phyloP scores from a whole-genome alignment of 208 protist genomes.

The Angomonas ambiguus region DNA sequence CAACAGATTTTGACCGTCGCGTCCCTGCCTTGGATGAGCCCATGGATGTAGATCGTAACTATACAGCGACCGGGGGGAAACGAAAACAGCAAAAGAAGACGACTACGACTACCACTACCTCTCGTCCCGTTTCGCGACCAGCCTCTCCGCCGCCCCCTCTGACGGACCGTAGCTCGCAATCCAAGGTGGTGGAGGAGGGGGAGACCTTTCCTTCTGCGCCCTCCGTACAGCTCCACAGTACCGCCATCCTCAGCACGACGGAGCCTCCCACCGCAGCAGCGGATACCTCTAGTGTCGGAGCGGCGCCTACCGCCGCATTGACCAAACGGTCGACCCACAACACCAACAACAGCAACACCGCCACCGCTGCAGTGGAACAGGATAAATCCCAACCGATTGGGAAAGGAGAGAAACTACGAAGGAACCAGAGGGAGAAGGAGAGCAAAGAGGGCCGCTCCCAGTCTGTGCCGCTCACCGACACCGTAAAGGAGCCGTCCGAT shows the following conservation, averaged over 20 bases:
- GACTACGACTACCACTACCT: background rate
- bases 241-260: background rate
- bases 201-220: background rate
- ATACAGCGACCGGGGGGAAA: constrained; percentile 24
- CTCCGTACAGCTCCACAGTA: background rate
- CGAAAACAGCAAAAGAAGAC: constrained; percentile 1
- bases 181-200: background rate
- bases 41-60: constrained; percentile 58
- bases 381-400: background rate
- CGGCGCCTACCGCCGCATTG: background rate
- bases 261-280: background rate
- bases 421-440: background rate
- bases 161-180: background rate
- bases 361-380: background rate
- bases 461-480: background rate
- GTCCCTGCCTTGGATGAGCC: constrained; percentile 55
- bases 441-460: background rate
- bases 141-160: background rate
- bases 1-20: constrained; percentile 57
- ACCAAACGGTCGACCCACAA: background rate
- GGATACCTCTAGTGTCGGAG: background rate
- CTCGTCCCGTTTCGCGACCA: background rate
- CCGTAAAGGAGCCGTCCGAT: background rate
- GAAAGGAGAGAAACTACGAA: background rate
- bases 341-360: background rate